phyloP scores from a whole-genome alignment of 2,329 filamentous ascomycete species.

The Epichloe aotearoae region DNA sequence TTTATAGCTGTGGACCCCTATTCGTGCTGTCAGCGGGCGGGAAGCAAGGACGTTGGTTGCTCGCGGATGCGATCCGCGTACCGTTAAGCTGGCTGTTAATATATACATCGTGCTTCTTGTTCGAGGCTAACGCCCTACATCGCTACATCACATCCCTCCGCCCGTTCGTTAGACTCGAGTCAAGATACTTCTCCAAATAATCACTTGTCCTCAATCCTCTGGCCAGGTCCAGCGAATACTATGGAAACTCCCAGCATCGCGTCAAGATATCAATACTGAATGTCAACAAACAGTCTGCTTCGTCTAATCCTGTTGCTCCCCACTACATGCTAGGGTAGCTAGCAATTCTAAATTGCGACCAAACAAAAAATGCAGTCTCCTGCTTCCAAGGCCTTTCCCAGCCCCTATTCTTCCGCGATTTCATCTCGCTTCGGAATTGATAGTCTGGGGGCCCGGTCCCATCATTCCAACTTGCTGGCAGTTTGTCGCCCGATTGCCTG shows the following conservation, averaged over 20 bases:
- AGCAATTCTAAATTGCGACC: background rate
- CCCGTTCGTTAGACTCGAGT: background rate
- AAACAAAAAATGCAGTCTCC: background rate
- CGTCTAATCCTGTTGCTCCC: background rate
- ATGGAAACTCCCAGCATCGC: background rate
- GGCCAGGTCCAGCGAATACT: no score
- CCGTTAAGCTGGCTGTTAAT: background rate
- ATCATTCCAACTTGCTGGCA: background rate
- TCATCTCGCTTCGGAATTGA: conserved; percentile 19
- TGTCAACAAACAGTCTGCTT: background rate
- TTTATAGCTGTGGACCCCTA: background rate
- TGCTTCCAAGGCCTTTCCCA: conserved; percentile 1
- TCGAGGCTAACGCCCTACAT: background rate
- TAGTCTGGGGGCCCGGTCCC: conserved; percentile 15
- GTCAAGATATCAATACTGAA: background rate
- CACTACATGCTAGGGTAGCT: background rate
- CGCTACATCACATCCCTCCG: background rate
- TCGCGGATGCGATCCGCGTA: background rate
- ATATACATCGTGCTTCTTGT: background rate
- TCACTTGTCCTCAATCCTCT: no score
- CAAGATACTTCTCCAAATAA: background rate
- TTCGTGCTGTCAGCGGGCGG: background rate
- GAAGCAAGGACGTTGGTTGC: background rate
- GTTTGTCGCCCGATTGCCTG: background rate
- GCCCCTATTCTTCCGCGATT: conserved; percentile 7